A percentile compares a stretch with the other conserved stretches of the same genome.
Evolutionary conservation across 2,329 filamentous ascomycete species (phyloP).

Genomic region (Xylaria sp.): DNA sequence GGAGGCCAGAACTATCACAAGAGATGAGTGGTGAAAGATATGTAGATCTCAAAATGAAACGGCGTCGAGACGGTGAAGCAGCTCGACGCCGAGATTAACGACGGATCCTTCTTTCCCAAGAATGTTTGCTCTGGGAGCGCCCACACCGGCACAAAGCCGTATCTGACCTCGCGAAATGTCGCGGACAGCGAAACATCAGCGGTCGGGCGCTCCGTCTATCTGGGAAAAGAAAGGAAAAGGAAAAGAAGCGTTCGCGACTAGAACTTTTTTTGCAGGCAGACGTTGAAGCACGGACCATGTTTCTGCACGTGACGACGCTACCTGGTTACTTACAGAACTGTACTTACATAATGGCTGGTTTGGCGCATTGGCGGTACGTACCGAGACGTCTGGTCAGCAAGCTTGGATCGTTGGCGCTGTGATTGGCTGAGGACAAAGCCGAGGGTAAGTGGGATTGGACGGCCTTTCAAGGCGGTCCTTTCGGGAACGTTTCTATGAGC

Average conservation of each 20-base stretch:
- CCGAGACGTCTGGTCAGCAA: conserved; percentile 13
- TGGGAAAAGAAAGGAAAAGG: conserved; percentile 44
- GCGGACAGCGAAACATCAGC: conserved; percentile 24
- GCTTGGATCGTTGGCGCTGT: conserved; percentile 9
- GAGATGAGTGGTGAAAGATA: conserved; percentile 9
- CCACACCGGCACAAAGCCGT: conserved; percentile 31
- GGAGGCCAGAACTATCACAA: background rate
- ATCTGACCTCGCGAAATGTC: conserved; percentile 29
- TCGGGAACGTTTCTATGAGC: conserved; percentile 29
- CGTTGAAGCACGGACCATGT: conserved; percentile 26
- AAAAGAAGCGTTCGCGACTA: conserved; percentile 6
- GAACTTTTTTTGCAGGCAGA: conserved; percentile 10
- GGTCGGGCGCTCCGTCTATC: conserved; percentile 55
- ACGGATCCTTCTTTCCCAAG: conserved; percentile 42
- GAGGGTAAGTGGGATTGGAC: conserved; percentile 25
- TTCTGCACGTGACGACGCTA: conserved; percentile 17
- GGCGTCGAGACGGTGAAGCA: conserved; percentile 36
- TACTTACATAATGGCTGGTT: too few relatives aligned
- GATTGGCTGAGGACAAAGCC: conserved; percentile 23
- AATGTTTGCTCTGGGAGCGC: conserved; percentile 38
- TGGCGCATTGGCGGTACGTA: too few relatives aligned
- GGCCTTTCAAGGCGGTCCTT: conserved; percentile 12
- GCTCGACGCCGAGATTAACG: conserved; percentile 43
- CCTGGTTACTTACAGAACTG: background rate
- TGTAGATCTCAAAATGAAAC: conserved; percentile 45